Percentiles rank a stretch among this genome's conserved stretches.
phyloP scores from a whole-genome alignment of 805 yeast genomes.

The Novakomyces olei region DNA sequence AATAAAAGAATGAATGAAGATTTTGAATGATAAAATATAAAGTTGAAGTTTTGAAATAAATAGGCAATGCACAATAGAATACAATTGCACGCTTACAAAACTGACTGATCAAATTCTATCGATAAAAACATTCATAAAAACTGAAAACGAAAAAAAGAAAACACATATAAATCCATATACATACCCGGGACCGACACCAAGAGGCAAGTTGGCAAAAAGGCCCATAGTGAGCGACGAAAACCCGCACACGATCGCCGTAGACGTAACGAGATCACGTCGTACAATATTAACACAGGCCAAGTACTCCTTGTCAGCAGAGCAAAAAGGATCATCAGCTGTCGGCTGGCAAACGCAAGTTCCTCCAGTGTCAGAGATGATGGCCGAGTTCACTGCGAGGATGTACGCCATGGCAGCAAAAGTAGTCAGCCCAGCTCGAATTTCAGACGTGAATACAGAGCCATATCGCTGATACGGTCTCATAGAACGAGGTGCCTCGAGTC shows the following conservation, averaged over 20 bases:
- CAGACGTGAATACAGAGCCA: slow-evolving; percentile 10
- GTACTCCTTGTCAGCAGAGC: slow-evolving; percentile 8
- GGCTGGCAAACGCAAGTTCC: slow-evolving; percentile 11
- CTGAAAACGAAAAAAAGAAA: no score
- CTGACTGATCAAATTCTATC: no score
- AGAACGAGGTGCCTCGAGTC: slow-evolving; percentile 10
- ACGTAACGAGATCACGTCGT: slow-evolving; percentile 10
- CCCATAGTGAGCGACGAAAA: slow-evolving; percentile 11
- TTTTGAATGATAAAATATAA: no score
- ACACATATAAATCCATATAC: no score
- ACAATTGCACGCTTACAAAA: no score
- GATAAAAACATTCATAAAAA: no score
- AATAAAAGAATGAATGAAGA: no score
- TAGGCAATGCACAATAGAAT: no score
- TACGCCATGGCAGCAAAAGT: slow-evolving; percentile 12
- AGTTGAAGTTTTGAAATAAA: no score
- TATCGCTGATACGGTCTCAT: no score
- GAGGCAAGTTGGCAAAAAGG: slow-evolving; percentile 11
- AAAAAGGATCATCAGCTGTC: slow-evolving; percentile 8
- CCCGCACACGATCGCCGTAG: slow-evolving; percentile 11
- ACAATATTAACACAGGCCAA: slow-evolving; percentile 7
- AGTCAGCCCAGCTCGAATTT: slow-evolving; percentile 11
- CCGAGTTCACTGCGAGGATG: slow-evolving; percentile 11
- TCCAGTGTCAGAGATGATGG: slow-evolving; percentile 9
- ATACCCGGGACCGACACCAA: slow-evolving; percentile 12